phyloP scores from a whole-genome alignment of 2,329 filamentous ascomycete species.

The Teratosphaeriaceae sp. region DNA sequence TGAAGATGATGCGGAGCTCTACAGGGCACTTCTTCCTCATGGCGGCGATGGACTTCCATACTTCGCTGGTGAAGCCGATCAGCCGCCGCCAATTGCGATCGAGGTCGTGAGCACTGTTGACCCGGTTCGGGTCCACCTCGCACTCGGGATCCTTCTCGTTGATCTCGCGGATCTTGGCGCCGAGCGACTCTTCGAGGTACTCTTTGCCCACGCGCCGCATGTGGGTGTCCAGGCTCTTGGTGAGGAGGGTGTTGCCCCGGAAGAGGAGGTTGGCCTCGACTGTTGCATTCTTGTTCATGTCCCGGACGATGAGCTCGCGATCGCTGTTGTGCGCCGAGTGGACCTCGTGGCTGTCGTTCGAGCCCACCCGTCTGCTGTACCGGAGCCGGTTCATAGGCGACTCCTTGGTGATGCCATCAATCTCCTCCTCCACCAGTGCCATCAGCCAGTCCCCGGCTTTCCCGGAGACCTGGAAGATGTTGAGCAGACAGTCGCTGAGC shows the following conservation, averaged over 20 bases:
- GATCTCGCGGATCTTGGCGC: slow-evolving; percentile 81
- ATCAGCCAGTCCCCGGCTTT: slow-evolving; percentile 83
- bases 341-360: slow-evolving; percentile 59
- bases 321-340: slow-evolving; percentile 44
- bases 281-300: slow-evolving; percentile 71
- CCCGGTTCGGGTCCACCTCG: slow-evolving; percentile 85
- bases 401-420: slow-evolving; percentile 85
- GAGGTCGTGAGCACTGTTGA: slow-evolving; percentile 61
- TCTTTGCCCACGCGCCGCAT: slow-evolving; percentile 93
- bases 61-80: slow-evolving; percentile 66
- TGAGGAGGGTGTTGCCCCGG: slow-evolving; percentile 87
- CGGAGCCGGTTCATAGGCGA: slow-evolving; percentile 59
- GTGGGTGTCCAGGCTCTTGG: slow-evolving; percentile 87
- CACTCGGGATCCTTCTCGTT: slow-evolving; percentile 87
- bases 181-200: slow-evolving; percentile 80
- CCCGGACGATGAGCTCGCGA: slow-evolving; percentile 64
- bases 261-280: slow-evolving; percentile 93
- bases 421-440: slow-evolving; percentile 90
- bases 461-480: slow-evolving; percentile 92
- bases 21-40: slow-evolving; percentile 71
- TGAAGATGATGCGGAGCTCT: slow-evolving; percentile 77
- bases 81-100: slow-evolving; percentile 77
- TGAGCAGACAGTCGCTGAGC: slow-evolving; percentile 79
- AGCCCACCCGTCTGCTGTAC: slow-evolving; percentile 61
- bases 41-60: slow-evolving; percentile 76